Base-by-base conservation (phyloP, 2,329 filamentous ascomycete genomes). In the Penicillium sp. region DNA sequence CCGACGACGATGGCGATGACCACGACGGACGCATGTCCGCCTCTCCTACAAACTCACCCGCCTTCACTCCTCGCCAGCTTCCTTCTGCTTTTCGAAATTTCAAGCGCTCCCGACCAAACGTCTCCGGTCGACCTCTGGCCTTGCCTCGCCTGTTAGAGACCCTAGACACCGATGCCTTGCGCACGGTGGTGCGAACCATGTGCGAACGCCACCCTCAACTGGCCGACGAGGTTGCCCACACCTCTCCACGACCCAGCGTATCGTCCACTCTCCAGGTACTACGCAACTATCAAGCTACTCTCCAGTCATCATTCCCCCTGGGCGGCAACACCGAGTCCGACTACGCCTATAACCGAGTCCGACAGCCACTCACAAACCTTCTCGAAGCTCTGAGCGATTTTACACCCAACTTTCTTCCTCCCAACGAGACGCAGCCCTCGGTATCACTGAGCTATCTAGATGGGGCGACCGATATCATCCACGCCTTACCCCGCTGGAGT, bases 291-390 rank as follows among this genome's bases (percentile, higher is more conserved):
- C 84, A 94, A 62, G 76, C 81, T 8, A 79, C 79, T 41, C 76
- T 98, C 45, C 84, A 83, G 59, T 79, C 80, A 15, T 83, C 91
- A 1, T 88, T 94, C 54, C 93, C 93, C 0, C 87, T 84, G 47
- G 84, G 94, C 56, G 87, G 88, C 59, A 84, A 89, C 53, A 79
- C 84, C 9, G 87, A 82, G 43, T 88, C 89, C 28, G 91, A 97
- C 64, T 97, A 97, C 69, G 84, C 88, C 35, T 98, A 96, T 65
- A 94, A 96, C 63, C 82, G 93, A 55, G 87, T 97, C 39, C 87
- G 85, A 54, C 85, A 90, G 50, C 80, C 85, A 25, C 76, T 97
- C 13, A 72, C 81, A 17, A 83, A 87, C 42, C 78, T 98, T 16
- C 80, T 96, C 44, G 88, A 96, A 43, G 89, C 93, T 29, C 76